Evolutionary conservation across 2,329 filamentous ascomycete genomes (phyloP).

Genomic region (Ophiostoma ulmi): DNA sequence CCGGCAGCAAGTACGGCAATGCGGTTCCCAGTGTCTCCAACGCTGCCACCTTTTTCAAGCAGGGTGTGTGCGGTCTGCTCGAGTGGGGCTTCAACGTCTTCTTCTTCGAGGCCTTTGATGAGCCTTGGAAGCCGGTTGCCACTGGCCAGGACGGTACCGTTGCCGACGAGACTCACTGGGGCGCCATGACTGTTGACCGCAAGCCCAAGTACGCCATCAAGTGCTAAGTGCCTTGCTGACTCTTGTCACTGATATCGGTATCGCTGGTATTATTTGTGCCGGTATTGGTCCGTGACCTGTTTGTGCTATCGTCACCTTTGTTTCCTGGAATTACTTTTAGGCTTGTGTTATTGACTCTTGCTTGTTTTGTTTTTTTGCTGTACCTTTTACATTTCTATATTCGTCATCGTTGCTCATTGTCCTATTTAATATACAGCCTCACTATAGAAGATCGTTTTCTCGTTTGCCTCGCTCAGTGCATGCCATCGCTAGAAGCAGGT

Average conservation of each 20-base stretch:
- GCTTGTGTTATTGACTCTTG: neutral
- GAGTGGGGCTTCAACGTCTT: constrained; percentile 24
- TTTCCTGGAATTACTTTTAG: neutral
- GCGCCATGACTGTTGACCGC: constrained; percentile 24
- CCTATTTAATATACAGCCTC: neutral
- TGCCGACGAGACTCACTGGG: constrained; percentile 25
- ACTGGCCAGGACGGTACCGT: constrained; percentile 20
- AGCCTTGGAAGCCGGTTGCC: constrained; percentile 23
- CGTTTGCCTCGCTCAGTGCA: neutral
- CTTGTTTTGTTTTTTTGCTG: neutral
- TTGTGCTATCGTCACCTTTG: neutral
- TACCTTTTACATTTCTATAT: neutral
- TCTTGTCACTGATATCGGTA: neutral
- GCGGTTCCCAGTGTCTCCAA: constrained; percentile 20
- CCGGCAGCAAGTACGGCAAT: constrained; percentile 19
- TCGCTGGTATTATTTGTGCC: neutral
- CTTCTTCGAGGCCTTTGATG: constrained; percentile 25
- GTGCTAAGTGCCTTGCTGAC: constrained; percentile 10
- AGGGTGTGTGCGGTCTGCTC: constrained; percentile 23
- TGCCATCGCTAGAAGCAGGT: neutral
- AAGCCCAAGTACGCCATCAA: constrained; percentile 22
- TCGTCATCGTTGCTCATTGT: neutral
- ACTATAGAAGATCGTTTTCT: neutral
- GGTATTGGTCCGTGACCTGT: neutral
- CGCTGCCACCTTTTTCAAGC: constrained; percentile 18